Evolutionary conservation across 2,329 filamentous ascomycete species (phyloP).

Genomic region (Metarhizium humberi): DNA sequence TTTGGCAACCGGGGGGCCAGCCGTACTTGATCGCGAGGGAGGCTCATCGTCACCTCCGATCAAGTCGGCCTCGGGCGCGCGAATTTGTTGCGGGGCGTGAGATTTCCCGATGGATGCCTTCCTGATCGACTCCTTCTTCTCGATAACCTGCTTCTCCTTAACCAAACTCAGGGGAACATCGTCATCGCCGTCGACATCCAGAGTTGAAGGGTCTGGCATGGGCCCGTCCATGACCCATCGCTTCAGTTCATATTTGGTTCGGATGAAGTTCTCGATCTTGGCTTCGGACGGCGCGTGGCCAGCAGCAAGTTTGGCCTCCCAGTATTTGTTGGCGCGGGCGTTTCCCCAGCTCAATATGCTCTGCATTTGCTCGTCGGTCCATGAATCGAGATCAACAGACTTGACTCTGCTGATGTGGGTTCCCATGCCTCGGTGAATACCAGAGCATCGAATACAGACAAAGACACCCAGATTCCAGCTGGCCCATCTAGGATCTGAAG

Average conservation of each 20-base stretch:
- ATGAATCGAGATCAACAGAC: slow-evolving; percentile 93
- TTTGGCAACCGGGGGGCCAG: slow-evolving; percentile 52
- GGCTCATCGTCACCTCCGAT: slow-evolving; percentile 69
- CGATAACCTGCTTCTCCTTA: slow-evolving; percentile 57
- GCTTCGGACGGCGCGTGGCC: slow-evolving; percentile 91
- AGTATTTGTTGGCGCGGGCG: slow-evolving; percentile 93
- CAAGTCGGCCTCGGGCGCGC: slow-evolving; percentile 58
- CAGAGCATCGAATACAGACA: slow-evolving; percentile 95
- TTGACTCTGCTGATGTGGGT: slow-evolving; percentile 98
- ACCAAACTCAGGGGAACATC: slow-evolving; percentile 59
- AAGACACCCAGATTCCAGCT: slow-evolving; percentile 98
- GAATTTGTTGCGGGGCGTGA: slow-evolving; percentile 20
- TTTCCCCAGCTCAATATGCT: slow-evolving; percentile 96
- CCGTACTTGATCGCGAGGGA: slow-evolving; percentile 63
- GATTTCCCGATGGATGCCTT: slow-evolving; percentile 45
- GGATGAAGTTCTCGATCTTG: slow-evolving; percentile 99
- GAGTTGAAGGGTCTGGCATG: slow-evolving; percentile 82
- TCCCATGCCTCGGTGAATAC: slow-evolving; percentile 97
- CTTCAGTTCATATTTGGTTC: slow-evolving; percentile 98
- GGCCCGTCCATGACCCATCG: slow-evolving; percentile 98
- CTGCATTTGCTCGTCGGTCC: slow-evolving; percentile 96
- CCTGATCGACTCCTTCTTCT: slow-evolving; percentile 50
- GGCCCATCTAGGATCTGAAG: slow-evolving; percentile 87
- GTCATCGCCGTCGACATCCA: slow-evolving; percentile 79
- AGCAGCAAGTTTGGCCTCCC: slow-evolving; percentile 87